phyloP scores from a whole-genome alignment of 805 yeast species.

The Pichia sporocuriosa region DNA sequence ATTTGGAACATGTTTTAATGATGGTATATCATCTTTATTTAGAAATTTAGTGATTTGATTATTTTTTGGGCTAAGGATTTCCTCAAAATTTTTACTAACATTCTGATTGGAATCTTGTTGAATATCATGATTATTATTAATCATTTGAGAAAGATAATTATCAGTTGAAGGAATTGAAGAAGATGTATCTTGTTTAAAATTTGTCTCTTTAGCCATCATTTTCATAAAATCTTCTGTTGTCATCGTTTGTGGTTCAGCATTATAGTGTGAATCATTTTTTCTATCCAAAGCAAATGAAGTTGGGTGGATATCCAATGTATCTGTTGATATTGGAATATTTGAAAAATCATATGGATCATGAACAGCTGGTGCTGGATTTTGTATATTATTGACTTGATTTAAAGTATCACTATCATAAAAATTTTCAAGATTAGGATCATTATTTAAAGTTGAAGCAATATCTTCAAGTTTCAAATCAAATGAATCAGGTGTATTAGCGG shows the following conservation, averaged over 20 bases:
- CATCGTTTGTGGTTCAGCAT: conserved; percentile 19
- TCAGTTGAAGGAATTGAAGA: conserved; percentile 1
- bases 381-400: background rate
- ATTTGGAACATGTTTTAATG: conserved; percentile 5
- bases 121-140: background rate
- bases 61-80: no score
- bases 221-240: conserved; percentile 18
- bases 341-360: conserved; percentile 21
- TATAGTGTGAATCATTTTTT: background rate
- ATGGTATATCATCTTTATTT: conserved; percentile 13
- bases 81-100: no score
- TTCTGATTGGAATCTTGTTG: background rate
- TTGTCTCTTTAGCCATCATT: conserved; percentile 10
- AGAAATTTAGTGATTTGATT: no score
- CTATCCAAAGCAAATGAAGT: no score
- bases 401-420: conserved; percentile 18
- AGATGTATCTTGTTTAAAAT: background rate
- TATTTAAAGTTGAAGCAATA: conserved; percentile 19
- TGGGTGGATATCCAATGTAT: no score
- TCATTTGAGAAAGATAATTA: conserved; percentile 1
- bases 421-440: conserved; percentile 26
- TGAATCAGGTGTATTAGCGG: background rate
- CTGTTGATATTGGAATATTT: conserved; percentile 8
- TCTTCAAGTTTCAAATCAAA: conserved; percentile 7
- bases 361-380: background rate